Evolutionary conservation across 805 yeast species (phyloP).

Genomic region (Debaryomyces castellii): DNA sequence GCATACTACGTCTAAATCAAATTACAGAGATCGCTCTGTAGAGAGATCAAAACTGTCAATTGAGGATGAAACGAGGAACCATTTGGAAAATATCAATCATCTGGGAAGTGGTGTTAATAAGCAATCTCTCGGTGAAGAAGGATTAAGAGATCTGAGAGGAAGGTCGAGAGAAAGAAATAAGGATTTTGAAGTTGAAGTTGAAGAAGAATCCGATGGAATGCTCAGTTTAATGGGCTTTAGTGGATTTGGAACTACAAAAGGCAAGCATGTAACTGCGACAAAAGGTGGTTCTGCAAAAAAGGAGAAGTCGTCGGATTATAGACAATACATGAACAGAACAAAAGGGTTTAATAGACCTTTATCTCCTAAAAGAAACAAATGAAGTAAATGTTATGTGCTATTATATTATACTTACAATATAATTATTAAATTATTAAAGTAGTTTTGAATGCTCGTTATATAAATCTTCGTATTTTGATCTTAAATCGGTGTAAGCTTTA

Average conservation of each 20-base stretch:
- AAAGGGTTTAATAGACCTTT: slow-evolving; percentile 57
- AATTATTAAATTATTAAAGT: too few species aligned
- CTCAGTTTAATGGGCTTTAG: slow-evolving; percentile 57
- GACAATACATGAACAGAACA: slow-evolving; percentile 60
- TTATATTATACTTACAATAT: not conserved
- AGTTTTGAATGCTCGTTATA: slow-evolving; percentile 48
- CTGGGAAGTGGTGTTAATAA: not conserved
- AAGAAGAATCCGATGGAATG: slow-evolving; percentile 23
- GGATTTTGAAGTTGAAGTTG: slow-evolving; percentile 12
- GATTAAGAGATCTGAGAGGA: slow-evolving; percentile 16
- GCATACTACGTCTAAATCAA: not conserved
- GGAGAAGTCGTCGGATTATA: slow-evolving; percentile 43
- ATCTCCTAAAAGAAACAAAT: slow-evolving; percentile 40
- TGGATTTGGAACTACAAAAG: slow-evolving; percentile 55
- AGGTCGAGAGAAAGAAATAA: slow-evolving; percentile 14
- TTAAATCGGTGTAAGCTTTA: slow-evolving; percentile 57
- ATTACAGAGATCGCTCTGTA: slow-evolving; percentile 16
- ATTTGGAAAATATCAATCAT: not conserved
- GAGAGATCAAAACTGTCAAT: slow-evolving; percentile 13
- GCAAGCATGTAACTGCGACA: slow-evolving; percentile 52
- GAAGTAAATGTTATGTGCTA: not conserved
- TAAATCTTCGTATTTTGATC: slow-evolving; percentile 59
- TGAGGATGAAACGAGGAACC: not conserved
- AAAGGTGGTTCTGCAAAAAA: slow-evolving; percentile 44
- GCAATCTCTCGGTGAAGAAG: not conserved